Conservation (phyloP, 2,329 filamentous ascomycete genomes). For the Curvularia lunata region DNA sequence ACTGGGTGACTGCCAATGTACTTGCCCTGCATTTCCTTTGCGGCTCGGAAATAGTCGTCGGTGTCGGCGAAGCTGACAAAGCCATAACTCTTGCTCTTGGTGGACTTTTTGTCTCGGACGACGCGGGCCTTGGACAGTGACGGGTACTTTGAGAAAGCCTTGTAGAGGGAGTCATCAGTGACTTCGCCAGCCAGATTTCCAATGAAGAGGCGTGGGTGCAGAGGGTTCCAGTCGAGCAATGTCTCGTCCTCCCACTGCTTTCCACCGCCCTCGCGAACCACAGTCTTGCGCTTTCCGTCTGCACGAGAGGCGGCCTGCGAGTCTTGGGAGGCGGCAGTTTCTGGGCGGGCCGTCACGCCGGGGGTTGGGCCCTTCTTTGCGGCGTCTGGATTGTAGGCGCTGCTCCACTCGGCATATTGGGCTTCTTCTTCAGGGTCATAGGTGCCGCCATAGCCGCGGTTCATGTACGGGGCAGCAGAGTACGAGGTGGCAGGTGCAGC, state of each 20-base stretch:
- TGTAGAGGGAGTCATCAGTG: constrained; percentile 92
- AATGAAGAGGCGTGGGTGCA: constrained; percentile 92
- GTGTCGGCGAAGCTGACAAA: constrained; percentile 96
- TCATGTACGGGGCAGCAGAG: constrained; percentile 30
- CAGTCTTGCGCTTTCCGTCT: constrained; percentile 78
- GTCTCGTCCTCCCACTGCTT: constrained; percentile 90
- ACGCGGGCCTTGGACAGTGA: constrained; percentile 93
- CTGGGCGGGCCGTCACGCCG: constrained; percentile 45
- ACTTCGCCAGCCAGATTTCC: constrained; percentile 97
- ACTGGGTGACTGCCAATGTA: constrained; percentile 98
- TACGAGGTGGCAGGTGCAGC: constrained; percentile 35
- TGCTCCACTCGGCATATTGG: constrained; percentile 94
- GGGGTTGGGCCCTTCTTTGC: constrained; percentile 55
- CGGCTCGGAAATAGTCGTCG: constrained; percentile 95
- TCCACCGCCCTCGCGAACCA: constrained; percentile 85
- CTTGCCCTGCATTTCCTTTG: constrained; percentile 98
- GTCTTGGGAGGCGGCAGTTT: constrained; percentile 47
- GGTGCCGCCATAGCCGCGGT: constrained; percentile 44
- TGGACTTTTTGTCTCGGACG: constrained; percentile 92
- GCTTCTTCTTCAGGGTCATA: constrained; percentile 83
- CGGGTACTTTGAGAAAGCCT: constrained; percentile 87
- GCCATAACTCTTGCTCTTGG: constrained; percentile 94
- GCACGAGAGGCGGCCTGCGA: constrained; percentile 56
- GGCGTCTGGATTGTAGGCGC: constrained; percentile 75
- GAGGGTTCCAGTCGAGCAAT: constrained; percentile 93